Evolutionary conservation across 2,329 filamentous ascomycete genomes (phyloP), one percentile per base, ranked within the genome.

Genomic region (Fusarium nematophilum): DNA sequence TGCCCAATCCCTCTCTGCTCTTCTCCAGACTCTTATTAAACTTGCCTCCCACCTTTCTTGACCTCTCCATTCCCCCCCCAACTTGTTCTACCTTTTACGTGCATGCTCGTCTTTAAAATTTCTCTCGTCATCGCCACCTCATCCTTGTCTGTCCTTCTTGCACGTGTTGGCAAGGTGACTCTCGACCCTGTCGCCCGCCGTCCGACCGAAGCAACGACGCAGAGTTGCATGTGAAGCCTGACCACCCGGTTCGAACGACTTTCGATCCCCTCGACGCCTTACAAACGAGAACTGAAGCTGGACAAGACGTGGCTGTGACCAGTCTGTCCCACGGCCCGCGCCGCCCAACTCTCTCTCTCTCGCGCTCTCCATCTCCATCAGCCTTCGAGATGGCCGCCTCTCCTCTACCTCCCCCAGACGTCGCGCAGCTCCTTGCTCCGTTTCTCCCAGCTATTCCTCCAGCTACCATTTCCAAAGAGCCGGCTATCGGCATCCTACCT

Each of bases 361-460:
- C 40, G 23, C 11, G 17, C 42, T 31, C 34, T 44, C 37, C 25
- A 31, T 23, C 47, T 31, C 34, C 49, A 23, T 30, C 36, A 23
- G 10, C 31, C 21, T 49, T 47, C 65, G 62, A 29, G 54, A 75
- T 75, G 72, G 52, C 67, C 26, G 60, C 65, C 34, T 58, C 66
- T 18, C 60, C 66, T 49, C 68, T 84, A 59, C 59, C 72, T 47
- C 72, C 79, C 43, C 83, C 83, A 31, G 77, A 83, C 69, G 69
- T 80, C 52, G 73, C 79, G 50, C 55, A 60, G 37, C 76, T 86
- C 25, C 73, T 89, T 26, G 78, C 81, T 11, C 83, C 84, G 40
- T 77, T 90, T 52, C 79, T 90, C 39, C 83, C 85, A 8, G 81
- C 86, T 30, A 76, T 90, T 29, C 84, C 85, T 9, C 80, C 83